phyloP scores from a whole-genome alignment of 2,329 filamentous ascomycete genomes.

The Colletotrichum trifolii region DNA sequence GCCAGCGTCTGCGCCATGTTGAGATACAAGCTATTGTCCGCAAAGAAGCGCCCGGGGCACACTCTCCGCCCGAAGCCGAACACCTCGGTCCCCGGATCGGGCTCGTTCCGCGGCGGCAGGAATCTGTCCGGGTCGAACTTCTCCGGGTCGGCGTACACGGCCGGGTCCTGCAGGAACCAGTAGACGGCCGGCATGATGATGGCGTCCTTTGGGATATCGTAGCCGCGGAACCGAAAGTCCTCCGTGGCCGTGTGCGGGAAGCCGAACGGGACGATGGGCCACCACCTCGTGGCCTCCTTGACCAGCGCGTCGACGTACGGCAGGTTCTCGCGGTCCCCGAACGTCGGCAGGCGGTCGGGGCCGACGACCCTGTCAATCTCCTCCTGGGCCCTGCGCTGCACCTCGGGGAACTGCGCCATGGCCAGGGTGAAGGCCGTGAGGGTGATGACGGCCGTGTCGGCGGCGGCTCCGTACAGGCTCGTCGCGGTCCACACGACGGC shows the following conservation, averaged over 20 bases:
- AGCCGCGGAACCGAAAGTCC: constrained; percentile 20
- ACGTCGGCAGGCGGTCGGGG: constrained; percentile 41
- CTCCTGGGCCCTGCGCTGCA: constrained; percentile 40
- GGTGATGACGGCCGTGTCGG: constrained; percentile 44
- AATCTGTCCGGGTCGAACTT: constrained; percentile 49
- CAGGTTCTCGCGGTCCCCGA: constrained; percentile 42
- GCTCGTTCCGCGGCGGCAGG: constrained; percentile 44
- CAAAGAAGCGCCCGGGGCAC: constrained; percentile 49
- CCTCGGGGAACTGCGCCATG: constrained; percentile 40
- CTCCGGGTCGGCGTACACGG: constrained; percentile 65
- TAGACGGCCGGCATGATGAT: constrained; percentile 40
- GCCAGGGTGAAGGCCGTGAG: constrained; percentile 39
- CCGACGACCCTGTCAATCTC: constrained; percentile 45
- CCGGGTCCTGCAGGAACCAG: constrained; percentile 70
- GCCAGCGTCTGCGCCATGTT: constrained; percentile 51
- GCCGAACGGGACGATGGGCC: constrained; percentile 47
- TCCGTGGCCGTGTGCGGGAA: constrained; percentile 51
- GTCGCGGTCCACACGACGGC: constrained; percentile 41
- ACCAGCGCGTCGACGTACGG: constrained; percentile 46
- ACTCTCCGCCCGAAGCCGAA: constrained; percentile 52
- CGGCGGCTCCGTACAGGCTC: constrained; percentile 44
- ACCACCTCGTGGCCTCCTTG: constrained; percentile 47
- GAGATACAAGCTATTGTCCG: constrained; percentile 44
- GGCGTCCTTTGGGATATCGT: constrained; percentile 25
- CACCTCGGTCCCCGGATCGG: constrained; percentile 41